Base-by-base conservation (phyloP, 2,329 filamentous ascomycete species). In the Cercospora sesami region DNA sequence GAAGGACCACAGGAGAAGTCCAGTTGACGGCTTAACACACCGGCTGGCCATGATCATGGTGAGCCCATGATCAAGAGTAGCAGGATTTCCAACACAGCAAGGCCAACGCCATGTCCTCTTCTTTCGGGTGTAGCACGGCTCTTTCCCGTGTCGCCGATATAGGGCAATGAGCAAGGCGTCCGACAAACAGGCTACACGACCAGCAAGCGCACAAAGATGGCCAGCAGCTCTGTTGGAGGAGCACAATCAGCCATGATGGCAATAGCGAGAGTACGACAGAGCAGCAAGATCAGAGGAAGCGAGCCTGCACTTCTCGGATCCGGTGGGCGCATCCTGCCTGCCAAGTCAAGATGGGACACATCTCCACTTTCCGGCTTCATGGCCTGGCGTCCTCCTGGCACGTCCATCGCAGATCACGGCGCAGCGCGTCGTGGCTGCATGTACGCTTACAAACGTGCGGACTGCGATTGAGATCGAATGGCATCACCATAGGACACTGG, bases 301-400 rank as follows among this genome's bases (percentile, higher is more conserved):
- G 16, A 42, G 23, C 5, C 14, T n/a, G 23, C 14, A 28, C 4
- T 7, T n/a, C 39, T 60, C 48, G 48, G 48, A 55, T 30, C 48
- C 48, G 48, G 48, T 55, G 48, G 48, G 48, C 48, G 48, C 5
- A 55, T 28, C 48, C 48, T 55, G 48, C 48, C 48, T 55, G 48
- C 48, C 48, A 55, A 55, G 48, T 55, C 48, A n/a, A 16, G 6
- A 28, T 28, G 48, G 48, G 23, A 55, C 21, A 55, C 48, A 55
- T n/a, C 48, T 55, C 48, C 48, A 55, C 48, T 55, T 55, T 55
- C 48, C 48, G 48, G 48, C 48, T 51, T 51, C 45, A 28, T 55
- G 23, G 28, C 48, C 48, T 55, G 48, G 1, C 23, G 23, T 26
- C 23, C 21, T 7, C 23, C 48, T 28, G 48, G 23, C 48, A 28